Evolutionary conservation across 257 asterid species (phyloP).

Genomic region (Capsicum chinense): DNA sequence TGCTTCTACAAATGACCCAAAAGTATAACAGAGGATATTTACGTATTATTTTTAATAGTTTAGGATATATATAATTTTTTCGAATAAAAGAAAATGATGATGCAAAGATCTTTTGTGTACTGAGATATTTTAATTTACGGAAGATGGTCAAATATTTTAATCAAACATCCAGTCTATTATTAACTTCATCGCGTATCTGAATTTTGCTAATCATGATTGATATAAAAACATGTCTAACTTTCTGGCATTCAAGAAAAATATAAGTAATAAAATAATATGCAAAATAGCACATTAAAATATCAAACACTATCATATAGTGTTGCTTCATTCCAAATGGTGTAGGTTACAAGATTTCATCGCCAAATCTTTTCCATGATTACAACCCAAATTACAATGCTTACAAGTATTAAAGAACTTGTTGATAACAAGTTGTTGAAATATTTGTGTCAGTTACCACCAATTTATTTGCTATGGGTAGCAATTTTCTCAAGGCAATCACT

Average conservation of each 20-base stretch:
- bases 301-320: conserved; percentile 11
- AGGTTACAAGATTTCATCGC: neutral
- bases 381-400: neutral
- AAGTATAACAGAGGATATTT: too few species aligned
- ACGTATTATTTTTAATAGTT: too few species aligned
- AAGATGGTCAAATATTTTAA: too few species aligned
- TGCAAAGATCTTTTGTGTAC: too few species aligned
- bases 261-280: neutral
- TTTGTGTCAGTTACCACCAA: neutral
- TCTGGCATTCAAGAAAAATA: neutral
- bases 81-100: too few species aligned
- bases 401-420: neutral
- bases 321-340: neutral
- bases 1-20: too few species aligned
- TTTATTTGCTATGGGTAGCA: neutral
- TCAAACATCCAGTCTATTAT: neutral
- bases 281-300: neutral
- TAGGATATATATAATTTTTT: too few species aligned
- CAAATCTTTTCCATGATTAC: neutral
- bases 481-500: conserved; percentile 40
- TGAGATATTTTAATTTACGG: too few species aligned
- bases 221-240: neutral
- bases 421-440: neutral
- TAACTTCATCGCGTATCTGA: neutral
- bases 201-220: neutral